Percentiles rank a stretch among this genome's conserved stretches.
phyloP scores from a whole-genome alignment of 371 early-diverging fungal species.

The Mucor lusitanicus region DNA sequence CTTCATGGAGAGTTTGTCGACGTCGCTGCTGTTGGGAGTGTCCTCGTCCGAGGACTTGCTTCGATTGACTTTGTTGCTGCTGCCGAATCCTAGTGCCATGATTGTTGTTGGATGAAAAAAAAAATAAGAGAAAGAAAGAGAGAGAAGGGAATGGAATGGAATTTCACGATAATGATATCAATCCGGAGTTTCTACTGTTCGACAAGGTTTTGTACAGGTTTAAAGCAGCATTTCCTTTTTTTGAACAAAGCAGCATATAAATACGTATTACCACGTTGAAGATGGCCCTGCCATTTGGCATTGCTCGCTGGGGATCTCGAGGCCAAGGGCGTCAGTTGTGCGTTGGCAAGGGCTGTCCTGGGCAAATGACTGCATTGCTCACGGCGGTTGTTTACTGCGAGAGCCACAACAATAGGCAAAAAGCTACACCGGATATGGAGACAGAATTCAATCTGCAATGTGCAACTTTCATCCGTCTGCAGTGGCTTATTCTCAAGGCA shows the following conservation, averaged over 20 bases:
- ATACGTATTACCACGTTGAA: background rate
- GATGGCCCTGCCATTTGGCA: background rate
- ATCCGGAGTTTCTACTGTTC: background rate
- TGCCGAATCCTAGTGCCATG: conserved; percentile 19
- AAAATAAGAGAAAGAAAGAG: background rate
- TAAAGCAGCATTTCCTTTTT: background rate
- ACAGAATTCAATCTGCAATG: background rate
- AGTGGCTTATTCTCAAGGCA: background rate
- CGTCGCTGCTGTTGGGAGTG: conserved; percentile 34
- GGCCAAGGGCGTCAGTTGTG: background rate
- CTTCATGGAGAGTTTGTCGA: conserved; percentile 45
- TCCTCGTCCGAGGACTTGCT: conserved; percentile 27
- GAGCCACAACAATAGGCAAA: background rate
- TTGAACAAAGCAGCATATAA: background rate
- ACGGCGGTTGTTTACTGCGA: background rate
- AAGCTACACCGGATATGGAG: background rate
- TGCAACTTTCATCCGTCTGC: background rate
- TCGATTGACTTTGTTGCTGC: conserved; percentile 3
- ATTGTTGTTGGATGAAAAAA: background rate
- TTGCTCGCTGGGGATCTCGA: background rate
- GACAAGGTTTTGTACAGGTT: background rate
- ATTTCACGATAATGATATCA: background rate
- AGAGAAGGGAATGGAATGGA: background rate
- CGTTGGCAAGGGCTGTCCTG: background rate
- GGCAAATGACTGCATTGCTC: background rate